Percentiles rank a stretch among this genome's conserved stretches.
Evolutionary conservation across 805 yeast species (phyloP).

Genomic region (Pichia cabralensis): DNA sequence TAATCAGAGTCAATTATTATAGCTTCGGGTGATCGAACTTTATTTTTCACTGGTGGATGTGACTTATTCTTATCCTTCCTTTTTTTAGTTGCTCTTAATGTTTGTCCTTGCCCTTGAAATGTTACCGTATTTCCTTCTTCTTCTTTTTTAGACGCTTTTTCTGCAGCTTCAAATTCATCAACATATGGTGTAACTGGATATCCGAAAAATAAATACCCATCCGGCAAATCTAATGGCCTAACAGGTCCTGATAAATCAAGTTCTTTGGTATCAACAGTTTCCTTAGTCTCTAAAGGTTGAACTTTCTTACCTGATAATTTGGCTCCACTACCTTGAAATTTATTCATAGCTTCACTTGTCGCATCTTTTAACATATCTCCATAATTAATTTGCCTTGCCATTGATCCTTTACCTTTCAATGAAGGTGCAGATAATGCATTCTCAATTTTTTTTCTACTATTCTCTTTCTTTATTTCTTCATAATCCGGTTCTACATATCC

Average conservation of each 20-base stretch:
- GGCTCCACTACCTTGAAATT: slow-evolving; percentile 55
- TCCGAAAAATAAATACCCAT: slow-evolving; percentile 87
- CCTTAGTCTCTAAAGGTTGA: slow-evolving; percentile 8
- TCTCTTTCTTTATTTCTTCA: slow-evolving; percentile 31
- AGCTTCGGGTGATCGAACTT: slow-evolving; percentile 64
- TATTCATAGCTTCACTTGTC: slow-evolving; percentile 18
- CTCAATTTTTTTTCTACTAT: slow-evolving; percentile 26
- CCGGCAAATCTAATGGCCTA: slow-evolving; percentile 63
- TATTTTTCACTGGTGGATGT: slow-evolving; percentile 49
- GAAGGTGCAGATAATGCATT: slow-evolving; percentile 28
- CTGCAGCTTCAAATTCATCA: slow-evolving; percentile 27
- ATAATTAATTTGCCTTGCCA: slow-evolving; percentile 69
- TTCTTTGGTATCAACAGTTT: slow-evolving; percentile 14
- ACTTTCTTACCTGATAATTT: slow-evolving; percentile 56
- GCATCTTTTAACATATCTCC: slow-evolving; percentile 44
- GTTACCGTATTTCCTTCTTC: slow-evolving; percentile 7
- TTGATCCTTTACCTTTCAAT: slow-evolving; percentile 41
- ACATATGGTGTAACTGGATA: slow-evolving; percentile 59
- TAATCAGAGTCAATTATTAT: slow-evolving; percentile 58
- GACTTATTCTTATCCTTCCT: slow-evolving; percentile 47
- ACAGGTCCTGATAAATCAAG: slow-evolving; percentile 53
- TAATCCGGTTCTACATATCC: slow-evolving; percentile 93
- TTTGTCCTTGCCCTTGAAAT: slow-evolving; percentile 65
- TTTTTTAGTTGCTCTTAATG: slow-evolving; percentile 47
- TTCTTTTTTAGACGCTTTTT: slow-evolving; percentile 13